A percentile compares a stretch with the other conserved stretches of the same genome.
Evolutionary conservation across 1,139 yeast species (phyloP).

Genomic region (Hyphopichia pseudoburtonii): DNA sequence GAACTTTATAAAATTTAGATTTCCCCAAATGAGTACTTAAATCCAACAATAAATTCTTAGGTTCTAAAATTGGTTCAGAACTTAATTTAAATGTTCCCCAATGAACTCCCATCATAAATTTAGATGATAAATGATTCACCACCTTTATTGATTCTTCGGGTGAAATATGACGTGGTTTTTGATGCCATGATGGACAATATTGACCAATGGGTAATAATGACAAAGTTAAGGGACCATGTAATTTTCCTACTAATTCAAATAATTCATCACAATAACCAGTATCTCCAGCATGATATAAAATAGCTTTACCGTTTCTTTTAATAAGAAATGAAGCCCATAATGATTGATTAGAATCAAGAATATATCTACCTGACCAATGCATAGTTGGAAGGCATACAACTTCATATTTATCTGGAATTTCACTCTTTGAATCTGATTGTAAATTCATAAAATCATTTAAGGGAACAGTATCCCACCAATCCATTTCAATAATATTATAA

Average conservation of each 20-base stretch:
- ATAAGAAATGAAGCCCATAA: conserved; percentile 87
- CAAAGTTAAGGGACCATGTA: conserved; percentile 62
- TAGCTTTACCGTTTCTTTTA: conserved; percentile 61
- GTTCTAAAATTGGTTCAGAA: conserved; percentile 85
- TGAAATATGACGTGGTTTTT: conserved; percentile 81
- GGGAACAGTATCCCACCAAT: conserved; percentile 84
- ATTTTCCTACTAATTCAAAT: conserved; percentile 61
- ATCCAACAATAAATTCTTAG: conserved; percentile 45
- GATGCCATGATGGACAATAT: conserved; percentile 94
- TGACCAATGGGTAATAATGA: conserved; percentile 92
- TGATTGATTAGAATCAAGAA: conserved; percentile 75
- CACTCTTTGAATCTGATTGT: conserved; percentile 4
- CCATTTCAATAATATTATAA: conserved; percentile 65
- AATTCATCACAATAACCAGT: conserved; percentile 82
- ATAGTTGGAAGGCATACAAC: conserved; percentile 90
- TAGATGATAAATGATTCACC: conserved; percentile 60
- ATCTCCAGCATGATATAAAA: conserved; percentile 90
- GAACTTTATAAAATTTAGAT: conserved; percentile 26
- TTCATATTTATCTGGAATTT: conserved; percentile 58
- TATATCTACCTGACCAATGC: conserved; percentile 93
- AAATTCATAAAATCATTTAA: conserved; percentile 32
- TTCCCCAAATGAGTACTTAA: conserved; percentile 22
- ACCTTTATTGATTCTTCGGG: conserved; percentile 76
- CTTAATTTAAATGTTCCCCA: conserved; percentile 95
- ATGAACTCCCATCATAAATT: conserved; percentile 80